Base-by-base conservation (phyloP, 2,329 filamentous ascomycete genomes). In the Colletotrichum zoysiae region DNA sequence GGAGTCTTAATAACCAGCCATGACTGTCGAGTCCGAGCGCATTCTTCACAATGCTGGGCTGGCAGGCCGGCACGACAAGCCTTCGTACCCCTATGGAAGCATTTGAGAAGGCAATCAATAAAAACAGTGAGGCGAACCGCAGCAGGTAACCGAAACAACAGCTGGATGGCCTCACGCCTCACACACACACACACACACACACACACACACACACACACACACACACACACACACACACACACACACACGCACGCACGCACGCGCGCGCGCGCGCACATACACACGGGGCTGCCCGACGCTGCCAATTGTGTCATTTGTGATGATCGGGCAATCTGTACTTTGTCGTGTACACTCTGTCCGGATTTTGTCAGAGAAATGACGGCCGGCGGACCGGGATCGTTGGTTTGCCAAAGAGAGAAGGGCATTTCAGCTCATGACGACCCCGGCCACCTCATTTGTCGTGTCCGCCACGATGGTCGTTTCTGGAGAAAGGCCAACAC, bases 361-460 rank as follows among this genome's bases (percentile, higher is more conserved):
- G 23, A 30, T 38, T 42, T 46, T 14, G 44, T 42, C 33, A 59
- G 42, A 53, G 44, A 69, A 61, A 65, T 56, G 70, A 56, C 55
- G 53, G 65, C 46, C 59, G 44, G 60, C 53, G 38, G 58, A 38
- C 65, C 46, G 48, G 65, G 65, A 33, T 63, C 57, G 20, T 64
- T 50, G 55, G 30, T 48, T 59, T 51, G 55, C 59, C 46, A 16
- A 65, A 51, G 42, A 33, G 23, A 33, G 58, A 60, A 64, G 35
- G 40, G 55, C 59, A 65, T 72, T 65, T 44, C 65, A 59, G 55
- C 48, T 64, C 69, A 63, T 60, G 40, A 50, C 20, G 46, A 72
- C 70, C 70, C 70, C 55, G 59, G 70, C 48, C 56, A 40, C 42
- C 50, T 72, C 65, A 72, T 72, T 70, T 72, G 65, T 61, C 67